phyloP scores from a whole-genome alignment of 2,329 filamentous ascomycete species.

The Phyllosticta citribraziliensis region DNA sequence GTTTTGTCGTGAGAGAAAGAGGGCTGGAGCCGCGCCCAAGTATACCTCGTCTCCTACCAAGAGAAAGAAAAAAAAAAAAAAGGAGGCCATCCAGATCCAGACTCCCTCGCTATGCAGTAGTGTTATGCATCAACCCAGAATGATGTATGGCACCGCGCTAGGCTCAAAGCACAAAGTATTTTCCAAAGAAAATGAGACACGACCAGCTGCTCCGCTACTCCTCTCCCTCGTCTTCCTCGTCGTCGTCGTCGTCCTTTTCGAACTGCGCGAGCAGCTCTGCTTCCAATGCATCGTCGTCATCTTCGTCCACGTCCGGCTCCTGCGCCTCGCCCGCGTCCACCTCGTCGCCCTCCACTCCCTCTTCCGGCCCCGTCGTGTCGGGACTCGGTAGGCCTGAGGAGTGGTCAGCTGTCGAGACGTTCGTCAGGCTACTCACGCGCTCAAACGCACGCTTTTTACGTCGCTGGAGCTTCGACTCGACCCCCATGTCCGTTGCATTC shows the following conservation, averaged over 20 bases:
- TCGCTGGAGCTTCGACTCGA: constrained; percentile 34
- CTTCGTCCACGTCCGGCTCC: constrained; percentile 29
- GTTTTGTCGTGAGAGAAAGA: background rate
- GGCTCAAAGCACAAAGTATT: background rate
- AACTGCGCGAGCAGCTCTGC: constrained; percentile 35
- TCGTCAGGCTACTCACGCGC: constrained; percentile 37
- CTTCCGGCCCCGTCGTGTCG: constrained; percentile 29
- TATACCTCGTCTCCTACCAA: background rate
- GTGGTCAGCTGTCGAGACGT: constrained; percentile 30
- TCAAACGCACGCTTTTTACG: constrained; percentile 39
- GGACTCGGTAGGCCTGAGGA: constrained; percentile 31
- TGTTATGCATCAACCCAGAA: background rate
- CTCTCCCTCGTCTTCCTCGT: constrained; percentile 13
- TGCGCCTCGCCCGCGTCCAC: constrained; percentile 29
- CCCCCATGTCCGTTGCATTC: constrained; percentile 17
- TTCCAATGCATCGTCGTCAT: constrained; percentile 49
- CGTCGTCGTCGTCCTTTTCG: constrained; percentile 22
- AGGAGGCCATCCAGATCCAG: background rate
- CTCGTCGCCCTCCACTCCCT: constrained; percentile 30
- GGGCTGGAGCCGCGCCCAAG: background rate
- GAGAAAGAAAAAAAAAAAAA: background rate
- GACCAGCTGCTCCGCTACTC: constrained; percentile 22
- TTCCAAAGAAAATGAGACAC: background rate
- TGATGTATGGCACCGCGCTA: background rate
- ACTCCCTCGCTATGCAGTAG: background rate